Evolutionary conservation across 148 eudicot genomes (phyloP).

Genomic region (Heliamphora exappendiculata): DNA sequence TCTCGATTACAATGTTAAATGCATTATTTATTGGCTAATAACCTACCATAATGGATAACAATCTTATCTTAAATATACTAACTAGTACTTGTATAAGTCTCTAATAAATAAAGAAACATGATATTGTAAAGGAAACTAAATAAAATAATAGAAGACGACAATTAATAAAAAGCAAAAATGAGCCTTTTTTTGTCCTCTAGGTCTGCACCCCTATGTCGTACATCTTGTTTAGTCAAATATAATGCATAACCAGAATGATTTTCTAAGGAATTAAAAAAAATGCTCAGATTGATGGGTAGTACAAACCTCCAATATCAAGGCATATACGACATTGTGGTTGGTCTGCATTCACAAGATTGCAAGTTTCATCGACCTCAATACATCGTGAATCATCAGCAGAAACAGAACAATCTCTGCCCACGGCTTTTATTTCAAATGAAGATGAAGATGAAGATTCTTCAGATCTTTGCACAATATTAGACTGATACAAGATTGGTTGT

Average conservation of each 20-base stretch:
- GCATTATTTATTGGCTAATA: too few relatives aligned
- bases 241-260: neutral
- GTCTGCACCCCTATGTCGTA: neutral
- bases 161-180: too few relatives aligned
- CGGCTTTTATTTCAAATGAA: slow-evolving; percentile 66
- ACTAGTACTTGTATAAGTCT: too few relatives aligned
- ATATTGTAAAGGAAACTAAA: too few relatives aligned
- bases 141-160: too few relatives aligned
- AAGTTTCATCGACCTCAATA: slow-evolving; percentile 42
- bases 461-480: slow-evolving; percentile 31
- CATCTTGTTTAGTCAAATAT: neutral
- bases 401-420: slow-evolving; percentile 36
- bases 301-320: slow-evolving; percentile 73
- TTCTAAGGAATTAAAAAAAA: neutral
- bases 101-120: too few relatives aligned
- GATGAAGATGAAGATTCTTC: slow-evolving; percentile 48
- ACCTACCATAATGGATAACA: too few relatives aligned
- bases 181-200: too few relatives aligned
- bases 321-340: slow-evolving; percentile 92
- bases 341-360: slow-evolving; percentile 52
- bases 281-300: slow-evolving; percentile 4
- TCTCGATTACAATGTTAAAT: too few relatives aligned
- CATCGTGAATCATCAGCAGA: slow-evolving; percentile 25
- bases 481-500: slow-evolving; percentile 69
- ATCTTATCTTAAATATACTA: too few relatives aligned